Base-by-base conservation (phyloP, 2,329 filamentous ascomycete species). In the Lojkania enalia region DNA sequence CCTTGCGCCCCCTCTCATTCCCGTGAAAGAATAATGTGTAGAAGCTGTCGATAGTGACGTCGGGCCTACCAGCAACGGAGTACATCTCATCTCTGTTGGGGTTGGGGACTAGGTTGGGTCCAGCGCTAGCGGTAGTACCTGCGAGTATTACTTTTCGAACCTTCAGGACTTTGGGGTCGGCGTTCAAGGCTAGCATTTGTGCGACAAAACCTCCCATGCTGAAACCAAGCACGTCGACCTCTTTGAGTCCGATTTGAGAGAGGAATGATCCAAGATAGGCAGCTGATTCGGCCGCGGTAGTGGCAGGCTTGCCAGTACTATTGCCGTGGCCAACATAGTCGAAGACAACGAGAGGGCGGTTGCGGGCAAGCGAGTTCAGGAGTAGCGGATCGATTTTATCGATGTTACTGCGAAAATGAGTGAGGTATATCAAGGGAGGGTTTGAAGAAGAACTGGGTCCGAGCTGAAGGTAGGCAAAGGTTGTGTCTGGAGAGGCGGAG, bases 371-470 rank as follows among this genome's bases (percentile, higher is more conserved):
- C 13, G 20, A 18, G 29, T 43, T 47, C n/a, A 42, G 33, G 4
- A 47, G 39, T 4, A 33, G 39, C 4, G 32, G 39, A 20, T 47
- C 44, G 23, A 38, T 38, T 4, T 25, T 15, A 19, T 47, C 44
- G 16, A 47, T 47, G 20, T 16, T 31, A n/a, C 37, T 21, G 16
- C 39, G 39, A 35, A 47, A 47, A 29, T 43, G 44, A 18, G 37
- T 12, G 14, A 40, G 36, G 43, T 27, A 41, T 19, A 46, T 29
- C 2, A 46, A 37, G 19, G 43, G 43, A 18, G 38, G 15, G 16
- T 5, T 20, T 11, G 33, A 20, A 16, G 30, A 7, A 21, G 33
- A 36, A 4, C 23, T n/a, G 20, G 29, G 39, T 4, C 39, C 39
- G 30, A 42, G 9, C 5, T 11, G 11, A 18, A 16, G 39, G 30